These are phyloP conservation scores for Polyplosphaeria fusca DNA, from an alignment of 495 filamentous ascomycete species.

Conservation along the genomic window DNA sequence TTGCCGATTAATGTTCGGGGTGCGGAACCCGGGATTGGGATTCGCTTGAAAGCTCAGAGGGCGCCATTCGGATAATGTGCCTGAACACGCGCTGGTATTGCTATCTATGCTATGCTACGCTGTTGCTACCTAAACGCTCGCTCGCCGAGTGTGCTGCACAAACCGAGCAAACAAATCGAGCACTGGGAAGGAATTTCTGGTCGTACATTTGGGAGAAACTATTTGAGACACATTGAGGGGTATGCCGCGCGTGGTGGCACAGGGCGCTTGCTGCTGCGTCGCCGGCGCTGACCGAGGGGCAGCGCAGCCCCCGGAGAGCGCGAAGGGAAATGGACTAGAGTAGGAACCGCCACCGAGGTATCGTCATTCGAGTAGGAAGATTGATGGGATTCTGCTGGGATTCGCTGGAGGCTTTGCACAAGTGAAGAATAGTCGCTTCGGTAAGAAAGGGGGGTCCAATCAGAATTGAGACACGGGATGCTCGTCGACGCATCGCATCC, in stretches of 20 bases:
- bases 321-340: no score
- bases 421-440: background rate
- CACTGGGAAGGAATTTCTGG: background rate
- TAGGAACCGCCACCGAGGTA: no score
- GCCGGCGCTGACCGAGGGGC: no score
- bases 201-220: background rate
- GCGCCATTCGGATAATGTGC: no score
- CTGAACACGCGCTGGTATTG: background rate
- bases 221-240: background rate
- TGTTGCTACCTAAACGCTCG: background rate
- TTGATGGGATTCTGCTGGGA: no score
- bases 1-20: no score
- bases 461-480: background rate
- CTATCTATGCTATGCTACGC: background rate
- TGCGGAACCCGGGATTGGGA: no score
- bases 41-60: no score
- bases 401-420: no score
- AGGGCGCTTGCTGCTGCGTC: constrained; percentile 16
- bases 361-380: no score
- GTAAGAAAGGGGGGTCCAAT: background rate
- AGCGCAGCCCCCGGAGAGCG: no score
- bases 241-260: constrained; percentile 7
- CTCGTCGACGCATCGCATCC: no score
- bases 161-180: background rate
- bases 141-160: background rate